These are phyloP conservation scores for Daldinia bambusicola DNA, from an alignment of 495 filamentous ascomycete species.

Conservation along the genomic window DNA sequence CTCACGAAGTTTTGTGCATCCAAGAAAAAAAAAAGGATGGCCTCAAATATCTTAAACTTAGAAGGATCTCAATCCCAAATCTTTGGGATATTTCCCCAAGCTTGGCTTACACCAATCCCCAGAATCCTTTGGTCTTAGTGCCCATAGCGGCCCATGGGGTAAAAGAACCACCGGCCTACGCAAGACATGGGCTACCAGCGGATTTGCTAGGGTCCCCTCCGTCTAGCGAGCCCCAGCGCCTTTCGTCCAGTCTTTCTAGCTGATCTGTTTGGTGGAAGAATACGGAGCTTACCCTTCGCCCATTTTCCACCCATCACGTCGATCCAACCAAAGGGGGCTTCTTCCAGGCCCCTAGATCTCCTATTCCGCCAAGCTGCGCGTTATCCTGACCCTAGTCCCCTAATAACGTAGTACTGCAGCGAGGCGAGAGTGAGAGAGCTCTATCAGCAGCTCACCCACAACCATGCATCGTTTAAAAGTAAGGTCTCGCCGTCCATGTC, in stretches of 20 bases:
- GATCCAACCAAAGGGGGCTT: conserved; percentile 3
- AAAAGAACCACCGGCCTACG: conserved; percentile 19
- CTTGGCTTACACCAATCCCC: conserved; percentile 35
- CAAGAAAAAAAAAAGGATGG: neutral
- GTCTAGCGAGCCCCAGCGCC: conserved; percentile 23
- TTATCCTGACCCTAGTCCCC: conserved; percentile 20
- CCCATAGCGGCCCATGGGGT: conserved; percentile 34
- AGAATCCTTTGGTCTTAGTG: conserved; percentile 24
- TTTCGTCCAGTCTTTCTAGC: conserved; percentile 18
- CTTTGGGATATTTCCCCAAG: conserved; percentile 29
- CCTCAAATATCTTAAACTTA: neutral
- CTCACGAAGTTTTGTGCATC: neutral
- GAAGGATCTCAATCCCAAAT: conserved; percentile 20
- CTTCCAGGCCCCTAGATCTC: conserved; percentile 22
- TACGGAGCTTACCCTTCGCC: conserved; percentile 16
- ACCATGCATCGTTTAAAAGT: conserved; percentile 35
- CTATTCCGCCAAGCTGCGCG: conserved; percentile 19
- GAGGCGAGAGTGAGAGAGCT: conserved; percentile 28
- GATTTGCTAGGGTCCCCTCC: conserved; percentile 25
- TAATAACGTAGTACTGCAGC: conserved; percentile 40
- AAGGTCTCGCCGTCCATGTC: conserved; percentile 31
- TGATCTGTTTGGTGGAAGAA: conserved; percentile 48
- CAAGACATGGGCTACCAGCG: conserved; percentile 5
- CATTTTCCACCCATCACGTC: conserved; percentile 42
- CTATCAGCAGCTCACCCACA: conserved; percentile 34